These are phyloP conservation scores for Ophiobolus disseminans DNA, from an alignment of 2,329 filamentous ascomycete genomes.

Conservation along the genomic window DNA sequence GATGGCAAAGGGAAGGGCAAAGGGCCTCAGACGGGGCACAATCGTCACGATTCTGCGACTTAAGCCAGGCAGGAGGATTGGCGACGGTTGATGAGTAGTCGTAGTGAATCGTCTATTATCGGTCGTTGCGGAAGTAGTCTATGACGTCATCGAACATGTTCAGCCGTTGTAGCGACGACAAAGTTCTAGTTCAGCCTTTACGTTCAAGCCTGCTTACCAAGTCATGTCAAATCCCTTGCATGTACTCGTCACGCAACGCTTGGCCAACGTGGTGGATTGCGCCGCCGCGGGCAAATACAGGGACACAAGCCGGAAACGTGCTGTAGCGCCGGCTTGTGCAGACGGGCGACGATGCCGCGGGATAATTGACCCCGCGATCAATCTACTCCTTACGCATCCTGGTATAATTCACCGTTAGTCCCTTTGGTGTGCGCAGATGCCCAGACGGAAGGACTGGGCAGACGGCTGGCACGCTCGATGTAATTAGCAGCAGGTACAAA, in stretches of 20 bases:
- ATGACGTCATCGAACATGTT: too few species aligned
- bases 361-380: slow-evolving; percentile 1
- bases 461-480: neutral
- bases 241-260: slow-evolving; percentile 1
- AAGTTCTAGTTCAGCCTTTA: neutral
- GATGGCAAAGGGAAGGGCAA: too few species aligned
- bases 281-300: neutral
- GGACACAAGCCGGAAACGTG: slow-evolving; percentile 1
- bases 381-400: slow-evolving; percentile 1
- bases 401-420: neutral
- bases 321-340: neutral
- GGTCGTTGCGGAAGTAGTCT: too few species aligned
- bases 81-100: too few species aligned
- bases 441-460: slow-evolving; percentile 5
- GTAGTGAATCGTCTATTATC: too few species aligned
- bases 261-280: slow-evolving; percentile 2
- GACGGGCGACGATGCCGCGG: neutral
- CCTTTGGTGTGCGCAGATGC: neutral
- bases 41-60: too few species aligned
- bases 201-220: slow-evolving; percentile 4
- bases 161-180: neutral
- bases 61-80: too few species aligned
- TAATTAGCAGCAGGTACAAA: slow-evolving; percentile 8
- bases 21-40: too few species aligned
- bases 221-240: neutral